A percentile compares a stretch with the other conserved stretches of the same genome.
phyloP scores from a whole-genome alignment of 78 protist genomes.

The Tieghemostelium lacteum region DNA sequence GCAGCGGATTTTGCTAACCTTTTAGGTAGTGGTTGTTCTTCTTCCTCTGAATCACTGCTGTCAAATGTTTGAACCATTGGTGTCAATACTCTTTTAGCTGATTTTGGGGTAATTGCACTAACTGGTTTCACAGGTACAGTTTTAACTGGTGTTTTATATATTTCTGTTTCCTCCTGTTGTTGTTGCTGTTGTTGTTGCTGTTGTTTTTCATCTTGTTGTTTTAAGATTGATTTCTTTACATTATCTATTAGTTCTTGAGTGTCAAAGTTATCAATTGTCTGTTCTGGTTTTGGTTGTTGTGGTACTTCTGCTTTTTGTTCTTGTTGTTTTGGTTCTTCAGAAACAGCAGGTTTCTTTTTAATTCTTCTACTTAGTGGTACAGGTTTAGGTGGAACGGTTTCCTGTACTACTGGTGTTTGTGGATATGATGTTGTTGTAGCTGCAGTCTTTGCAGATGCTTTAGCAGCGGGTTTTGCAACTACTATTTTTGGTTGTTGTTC shows the following conservation, averaged over 20 bases:
- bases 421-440: background rate
- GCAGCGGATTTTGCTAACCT: background rate
- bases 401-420: background rate
- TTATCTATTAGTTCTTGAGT: background rate
- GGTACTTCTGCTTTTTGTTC: background rate
- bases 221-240: background rate
- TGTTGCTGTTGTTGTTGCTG: constrained; percentile 1
- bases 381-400: too few species aligned
- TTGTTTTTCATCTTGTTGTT: background rate
- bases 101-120: too few species aligned
- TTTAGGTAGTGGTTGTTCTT: too few species aligned
- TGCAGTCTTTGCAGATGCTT: background rate
- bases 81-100: too few species aligned
- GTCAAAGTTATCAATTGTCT: background rate
- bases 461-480: background rate
- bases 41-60: too few species aligned
- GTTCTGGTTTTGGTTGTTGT: background rate
- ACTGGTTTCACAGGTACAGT: too few species aligned
- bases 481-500: background rate
- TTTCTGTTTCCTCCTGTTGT: too few species aligned
- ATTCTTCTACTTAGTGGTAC: too few species aligned
- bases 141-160: too few species aligned
- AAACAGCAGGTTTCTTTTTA: background rate
- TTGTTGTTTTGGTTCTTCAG: background rate
- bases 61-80: too few species aligned